Base-by-base conservation (phyloP, 1,139 yeast genomes). In the Cylindricascospora bacillispora region DNA sequence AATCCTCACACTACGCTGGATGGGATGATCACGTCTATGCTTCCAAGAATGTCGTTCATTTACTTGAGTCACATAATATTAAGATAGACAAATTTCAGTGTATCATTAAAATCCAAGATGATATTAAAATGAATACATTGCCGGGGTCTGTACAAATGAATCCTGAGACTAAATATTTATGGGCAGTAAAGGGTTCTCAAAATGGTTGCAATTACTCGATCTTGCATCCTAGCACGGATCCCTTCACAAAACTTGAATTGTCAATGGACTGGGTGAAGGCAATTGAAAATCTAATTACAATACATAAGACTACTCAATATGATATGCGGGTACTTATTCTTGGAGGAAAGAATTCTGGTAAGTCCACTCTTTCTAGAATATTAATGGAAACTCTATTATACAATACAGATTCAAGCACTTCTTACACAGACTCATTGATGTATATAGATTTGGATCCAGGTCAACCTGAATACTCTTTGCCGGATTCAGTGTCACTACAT, bases 371-470 rank as follows among this genome's bases (percentile, higher is more conserved):
- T 27, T 56, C 76, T 11, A 67, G 73, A 39, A 44, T 68, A 7
- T 49, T 85, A 5, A 35, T 69, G 5, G 83, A 83, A 53, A 41
- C 47, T 37, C 34, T 60, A 30, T 32, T 53, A 37, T 40, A 35
- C 22, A 35, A 20, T 28, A 18, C 22, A 13, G 38, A 40, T 21
- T 19, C 32, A 15, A 7, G 10, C 10, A 36, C 27, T 19, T 24
- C 26, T 4, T 19, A 41, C 37, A 37, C 16, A 7, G 34, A 31
- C 21, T 45, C 35, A 15, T 54, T 57, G 30, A 62, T 67, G 18
- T 68, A 73, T 29, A 43, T 89, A 19, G 97, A 89, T 46, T 52
- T 85, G 3, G 98, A 89, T 51, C 95, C 95, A 0, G 95, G 95
- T 0, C 95, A 85, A 49, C 73, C 93, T 0, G 94, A 82, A 47